These are phyloP conservation scores for Raphanus raphanistrum DNA, from an alignment of 345 rosid genomes.

Conservation along the genomic window DNA sequence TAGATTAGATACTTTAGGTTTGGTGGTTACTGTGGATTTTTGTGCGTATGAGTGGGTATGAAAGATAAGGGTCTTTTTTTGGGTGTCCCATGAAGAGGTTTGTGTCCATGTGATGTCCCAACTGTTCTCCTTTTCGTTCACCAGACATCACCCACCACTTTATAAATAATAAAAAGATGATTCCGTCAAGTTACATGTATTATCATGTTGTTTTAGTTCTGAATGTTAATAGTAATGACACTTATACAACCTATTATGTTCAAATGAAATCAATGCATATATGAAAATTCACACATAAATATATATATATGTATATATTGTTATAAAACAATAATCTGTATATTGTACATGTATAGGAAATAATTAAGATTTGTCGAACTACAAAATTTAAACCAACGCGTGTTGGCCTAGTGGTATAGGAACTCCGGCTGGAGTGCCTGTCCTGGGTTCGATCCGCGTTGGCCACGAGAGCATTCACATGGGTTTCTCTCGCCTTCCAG, in stretches of 20 bases:
- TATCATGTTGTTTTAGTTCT: too few relatives aligned
- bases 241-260: background rate
- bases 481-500: too few relatives aligned
- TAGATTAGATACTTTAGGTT: conserved; percentile 17
- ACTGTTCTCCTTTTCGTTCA: background rate
- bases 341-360: too few relatives aligned
- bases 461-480: too few relatives aligned
- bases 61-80: conserved; percentile 20
- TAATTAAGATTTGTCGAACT: too few relatives aligned
- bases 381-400: too few relatives aligned
- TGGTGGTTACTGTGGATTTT: conserved; percentile 32
- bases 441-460: too few relatives aligned
- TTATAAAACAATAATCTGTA: too few relatives aligned
- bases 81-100: conserved; percentile 19
- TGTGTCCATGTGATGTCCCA: conserved; percentile 7
- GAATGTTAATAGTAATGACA: too few relatives aligned
- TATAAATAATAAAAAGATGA: background rate
- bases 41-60: conserved; percentile 23
- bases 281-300: background rate
- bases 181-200: background rate
- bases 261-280: background rate
- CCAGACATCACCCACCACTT: conserved; percentile 14
- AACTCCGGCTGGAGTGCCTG: too few relatives aligned
- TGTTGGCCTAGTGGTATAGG: too few relatives aligned
- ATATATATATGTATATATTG: too few relatives aligned